These are phyloP conservation scores for Raddia distichophylla DNA, from an alignment of 176 grass and related monocot genomes.

Conservation along the genomic window DNA sequence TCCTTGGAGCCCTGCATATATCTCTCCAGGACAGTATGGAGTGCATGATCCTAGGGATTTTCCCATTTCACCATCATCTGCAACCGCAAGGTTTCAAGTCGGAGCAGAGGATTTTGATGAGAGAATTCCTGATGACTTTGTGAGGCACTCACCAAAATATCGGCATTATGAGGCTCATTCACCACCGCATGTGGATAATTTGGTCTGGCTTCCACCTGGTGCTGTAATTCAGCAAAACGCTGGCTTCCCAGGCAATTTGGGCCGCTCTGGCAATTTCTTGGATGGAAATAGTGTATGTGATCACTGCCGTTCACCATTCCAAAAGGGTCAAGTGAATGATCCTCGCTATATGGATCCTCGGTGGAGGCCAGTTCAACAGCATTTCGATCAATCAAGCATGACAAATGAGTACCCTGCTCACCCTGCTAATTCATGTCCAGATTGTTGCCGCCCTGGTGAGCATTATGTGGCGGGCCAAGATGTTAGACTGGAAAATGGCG, in stretches of 20 bases:
- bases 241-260: constrained; percentile 70
- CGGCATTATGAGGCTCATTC: constrained; percentile 62
- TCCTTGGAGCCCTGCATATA: constrained; percentile 66
- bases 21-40: constrained; percentile 59
- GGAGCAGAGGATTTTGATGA: constrained; percentile 70
- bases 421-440: constrained; percentile 52
- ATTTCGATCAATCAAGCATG: constrained; percentile 56
- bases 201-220: constrained; percentile 75
- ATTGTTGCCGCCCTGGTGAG: constrained; percentile 60
- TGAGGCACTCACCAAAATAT: constrained; percentile 56
- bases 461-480: constrained; percentile 62
- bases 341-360: constrained; percentile 57
- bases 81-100: constrained; percentile 64
- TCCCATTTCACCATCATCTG: constrained; percentile 65
- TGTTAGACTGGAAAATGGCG: constrained; percentile 59
- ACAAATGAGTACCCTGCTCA: constrained; percentile 53
- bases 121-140: constrained; percentile 54
- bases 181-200: constrained; percentile 52
- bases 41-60: constrained; percentile 72
- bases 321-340: constrained; percentile 54
- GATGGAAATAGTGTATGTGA: constrained; percentile 64
- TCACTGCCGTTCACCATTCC: constrained; percentile 64
- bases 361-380: constrained; percentile 59
- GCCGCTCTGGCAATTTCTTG: constrained; percentile 54
- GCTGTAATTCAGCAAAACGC: constrained; percentile 66